These are phyloP conservation scores for Parachlorella kessleri DNA, from an alignment of 139 green algal genomes.

Conservation along the genomic window DNA sequence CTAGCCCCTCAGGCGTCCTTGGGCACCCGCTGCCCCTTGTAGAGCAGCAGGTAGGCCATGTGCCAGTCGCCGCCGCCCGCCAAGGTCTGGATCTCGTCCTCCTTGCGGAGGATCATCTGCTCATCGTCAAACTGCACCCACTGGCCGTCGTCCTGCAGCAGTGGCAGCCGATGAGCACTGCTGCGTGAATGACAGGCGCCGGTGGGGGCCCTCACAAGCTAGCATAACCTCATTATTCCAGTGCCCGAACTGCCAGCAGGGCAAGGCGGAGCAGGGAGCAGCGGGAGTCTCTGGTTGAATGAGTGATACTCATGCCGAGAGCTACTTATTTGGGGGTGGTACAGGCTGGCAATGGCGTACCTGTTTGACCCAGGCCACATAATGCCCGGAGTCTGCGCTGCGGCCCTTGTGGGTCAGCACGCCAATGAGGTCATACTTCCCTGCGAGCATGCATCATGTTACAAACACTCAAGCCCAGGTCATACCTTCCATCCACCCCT, in stretches of 20 bases:
- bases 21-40: constrained; percentile 71
- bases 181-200: neutral
- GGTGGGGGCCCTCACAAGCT: too few species aligned
- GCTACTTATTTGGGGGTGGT: too few species aligned
- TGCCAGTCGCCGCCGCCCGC: constrained; percentile 95
- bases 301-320: too few species aligned
- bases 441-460: too few species aligned
- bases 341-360: neutral
- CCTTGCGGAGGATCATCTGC: constrained; percentile 64
- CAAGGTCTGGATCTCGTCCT: constrained; percentile 93
- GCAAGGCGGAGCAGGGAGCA: too few species aligned
- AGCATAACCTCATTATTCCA: too few species aligned
- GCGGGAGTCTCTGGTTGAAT: too few species aligned
- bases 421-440: constrained; percentile 88
- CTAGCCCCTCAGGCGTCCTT: neutral
- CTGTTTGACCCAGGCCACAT: constrained; percentile 93
- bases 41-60: constrained; percentile 96
- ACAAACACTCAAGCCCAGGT: too few species aligned
- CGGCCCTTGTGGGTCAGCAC: constrained; percentile 99
- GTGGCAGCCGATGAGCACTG: too few species aligned
- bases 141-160: constrained; percentile 71
- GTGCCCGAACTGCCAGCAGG: too few species aligned
- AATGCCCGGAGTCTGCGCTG: constrained; percentile 95
- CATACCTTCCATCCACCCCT: too few species aligned
- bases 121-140: constrained; percentile 99